Conservation (phyloP, 2,329 filamentous ascomycete species). For the Fusarium paranaense region DNA sequence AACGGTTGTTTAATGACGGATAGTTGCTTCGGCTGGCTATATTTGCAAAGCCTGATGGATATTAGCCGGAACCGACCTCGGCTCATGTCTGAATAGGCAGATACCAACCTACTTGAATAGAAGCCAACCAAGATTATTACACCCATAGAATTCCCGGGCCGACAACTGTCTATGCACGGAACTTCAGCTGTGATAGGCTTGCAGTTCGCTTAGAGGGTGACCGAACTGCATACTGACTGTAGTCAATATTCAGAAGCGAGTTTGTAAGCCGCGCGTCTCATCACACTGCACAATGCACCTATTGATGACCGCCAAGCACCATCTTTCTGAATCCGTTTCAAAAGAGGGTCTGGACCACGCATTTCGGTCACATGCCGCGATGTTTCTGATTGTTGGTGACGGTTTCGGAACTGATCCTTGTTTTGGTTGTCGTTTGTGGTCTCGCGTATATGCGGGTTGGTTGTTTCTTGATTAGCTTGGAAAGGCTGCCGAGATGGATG, state of each 20-base stretch:
- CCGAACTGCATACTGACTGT: background rate
- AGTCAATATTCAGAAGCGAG: background rate
- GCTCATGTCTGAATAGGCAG: background rate
- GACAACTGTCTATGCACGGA: background rate
- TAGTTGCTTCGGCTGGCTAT: background rate
- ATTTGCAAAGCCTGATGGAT: background rate
- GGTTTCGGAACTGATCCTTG: background rate
- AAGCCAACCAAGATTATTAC: background rate
- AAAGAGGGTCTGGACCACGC: background rate
- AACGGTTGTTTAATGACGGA: background rate
- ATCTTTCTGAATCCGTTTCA: background rate
- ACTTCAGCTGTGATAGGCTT: background rate
- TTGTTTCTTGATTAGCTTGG: background rate
- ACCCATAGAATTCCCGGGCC: background rate
- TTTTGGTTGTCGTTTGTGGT: background rate
- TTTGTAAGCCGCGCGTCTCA: background rate
- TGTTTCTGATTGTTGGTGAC: background rate
- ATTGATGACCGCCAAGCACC: background rate
- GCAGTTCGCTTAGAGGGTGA: background rate
- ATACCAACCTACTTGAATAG: background rate
- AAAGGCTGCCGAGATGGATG: background rate
- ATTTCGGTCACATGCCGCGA: background rate
- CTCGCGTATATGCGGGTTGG: background rate
- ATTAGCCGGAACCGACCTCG: background rate
- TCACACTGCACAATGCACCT: background rate